Conservation (phyloP, 2,329 filamentous ascomycete genomes). For the Penicillium sp. region DNA sequence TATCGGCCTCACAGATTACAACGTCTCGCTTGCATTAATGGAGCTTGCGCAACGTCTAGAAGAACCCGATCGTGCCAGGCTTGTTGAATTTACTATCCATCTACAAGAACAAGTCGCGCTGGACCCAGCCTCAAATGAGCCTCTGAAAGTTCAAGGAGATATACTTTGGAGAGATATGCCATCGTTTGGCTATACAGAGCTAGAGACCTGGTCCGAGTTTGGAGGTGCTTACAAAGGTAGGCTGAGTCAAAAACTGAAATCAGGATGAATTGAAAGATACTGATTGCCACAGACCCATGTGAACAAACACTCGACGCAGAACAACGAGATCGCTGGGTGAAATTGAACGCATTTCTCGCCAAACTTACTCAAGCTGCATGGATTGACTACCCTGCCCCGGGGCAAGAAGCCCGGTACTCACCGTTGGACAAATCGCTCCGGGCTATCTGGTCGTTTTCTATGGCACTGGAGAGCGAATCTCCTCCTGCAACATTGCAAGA, state of each 20-base stretch:
- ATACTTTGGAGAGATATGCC: conserved; percentile 14
- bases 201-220: conserved; percentile 13
- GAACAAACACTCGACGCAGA: conserved; percentile 3
- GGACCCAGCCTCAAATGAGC: conserved; percentile 8
- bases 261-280: too few relatives aligned
- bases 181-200: conserved; percentile 13
- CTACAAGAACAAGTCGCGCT: conserved; percentile 10
- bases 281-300: conserved; percentile 3
- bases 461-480: conserved; percentile 10
- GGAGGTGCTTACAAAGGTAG: conserved; percentile 14
- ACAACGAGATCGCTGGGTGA: conserved; percentile 8
- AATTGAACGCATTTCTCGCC: conserved; percentile 15
- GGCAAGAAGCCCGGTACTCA: background rate
- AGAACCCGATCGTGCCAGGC: conserved; percentile 8
- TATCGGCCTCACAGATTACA: conserved; percentile 10
- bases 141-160: conserved; percentile 5
- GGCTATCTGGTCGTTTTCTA: conserved; percentile 6
- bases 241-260: background rate
- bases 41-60: conserved; percentile 15
- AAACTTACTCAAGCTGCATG: conserved; percentile 12
- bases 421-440: conserved; percentile 11
- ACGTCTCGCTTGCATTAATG: conserved; percentile 10
- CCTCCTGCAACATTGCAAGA: conserved; percentile 6
- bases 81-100: conserved; percentile 13
- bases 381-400: conserved; percentile 3